Conservation (phyloP, 2,329 filamentous ascomycete species). For the Talaromyces piceae region DNA sequence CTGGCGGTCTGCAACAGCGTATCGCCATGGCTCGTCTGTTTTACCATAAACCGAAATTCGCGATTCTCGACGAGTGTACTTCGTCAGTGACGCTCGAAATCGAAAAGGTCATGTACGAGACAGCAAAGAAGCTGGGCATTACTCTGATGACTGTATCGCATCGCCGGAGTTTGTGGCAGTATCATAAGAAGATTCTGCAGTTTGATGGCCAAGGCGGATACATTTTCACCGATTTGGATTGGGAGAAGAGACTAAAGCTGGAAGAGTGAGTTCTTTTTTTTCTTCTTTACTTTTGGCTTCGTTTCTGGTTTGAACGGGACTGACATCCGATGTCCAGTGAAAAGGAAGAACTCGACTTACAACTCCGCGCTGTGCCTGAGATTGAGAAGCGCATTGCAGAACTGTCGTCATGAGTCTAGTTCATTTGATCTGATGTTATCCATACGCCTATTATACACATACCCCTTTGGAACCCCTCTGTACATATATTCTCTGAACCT, state of each 20-base stretch:
- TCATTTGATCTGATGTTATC: not conserved
- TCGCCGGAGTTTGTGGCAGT: constrained; percentile 87
- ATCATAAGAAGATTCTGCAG: constrained; percentile 88
- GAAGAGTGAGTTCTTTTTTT: constrained; percentile 58
- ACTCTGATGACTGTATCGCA: constrained; percentile 97
- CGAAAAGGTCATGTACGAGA: constrained; percentile 95
- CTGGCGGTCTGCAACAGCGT: constrained; percentile 86
- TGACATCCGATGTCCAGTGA: constrained; percentile 47
- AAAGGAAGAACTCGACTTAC: constrained; percentile 84
- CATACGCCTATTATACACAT: not conserved
- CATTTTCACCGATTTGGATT: constrained; percentile 83
- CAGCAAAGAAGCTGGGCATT: constrained; percentile 81
- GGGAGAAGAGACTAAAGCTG: constrained; percentile 71
- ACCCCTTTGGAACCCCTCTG: not conserved
- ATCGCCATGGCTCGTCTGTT: constrained; percentile 95
- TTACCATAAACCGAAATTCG: constrained; percentile 87
- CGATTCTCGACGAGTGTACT: constrained; percentile 95
- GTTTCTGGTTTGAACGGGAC: not conserved
- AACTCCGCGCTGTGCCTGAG: constrained; percentile 78
- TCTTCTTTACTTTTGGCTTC: no score
- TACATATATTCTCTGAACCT: not conserved
- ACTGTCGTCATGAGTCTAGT: constrained; percentile 46
- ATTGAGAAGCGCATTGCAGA: constrained; percentile 79
- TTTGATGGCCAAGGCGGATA: constrained; percentile 93
- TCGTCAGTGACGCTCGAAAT: constrained; percentile 91